Evolutionary conservation across 164 flowering plant species (phyloP).

Genomic region (grape (Vitis vinifera)): ASM3070453v1 NC_081810.1:4175501-4176000

Average conservation of each 20-base stretch:
- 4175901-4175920: constrained; percentile 48
- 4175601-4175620: constrained; percentile 13
- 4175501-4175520: no score
- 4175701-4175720: constrained; percentile 8
- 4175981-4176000: background rate
- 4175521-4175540: no score
- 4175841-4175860: constrained; percentile 41
- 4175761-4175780: constrained; percentile 40
- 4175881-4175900: constrained; percentile 45
- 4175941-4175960: no score
- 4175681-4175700: constrained; percentile 6
- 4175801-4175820: constrained; percentile 40
- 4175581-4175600: constrained; percentile 1
- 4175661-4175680: constrained; percentile 1
- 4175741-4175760: constrained; percentile 42
- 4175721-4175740: constrained; percentile 5
- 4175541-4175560: no score
- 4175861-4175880: constrained; percentile 34
- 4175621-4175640: background rate
- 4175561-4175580: background rate
- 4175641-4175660: constrained; percentile 1
- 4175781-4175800: constrained; percentile 50
- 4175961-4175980: background rate
- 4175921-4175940: background rate
- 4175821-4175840: constrained; percentile 46